These are phyloP conservation scores for Curvularia spicifera DNA, from an alignment of 2,329 filamentous ascomycete genomes.

Conservation along the genomic window DNA sequence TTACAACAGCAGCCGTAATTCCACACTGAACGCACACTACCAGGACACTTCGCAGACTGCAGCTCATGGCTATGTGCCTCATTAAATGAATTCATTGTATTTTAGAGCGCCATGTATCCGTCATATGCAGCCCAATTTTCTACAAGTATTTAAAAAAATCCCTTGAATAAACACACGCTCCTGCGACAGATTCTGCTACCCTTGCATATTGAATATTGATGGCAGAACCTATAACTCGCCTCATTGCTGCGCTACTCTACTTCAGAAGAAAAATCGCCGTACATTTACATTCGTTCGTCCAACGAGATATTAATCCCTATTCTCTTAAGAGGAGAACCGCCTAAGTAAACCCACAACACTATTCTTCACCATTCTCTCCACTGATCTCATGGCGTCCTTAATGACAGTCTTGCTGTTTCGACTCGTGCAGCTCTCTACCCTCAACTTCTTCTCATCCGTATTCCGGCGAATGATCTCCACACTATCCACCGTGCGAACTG, in stretches of 20 bases:
- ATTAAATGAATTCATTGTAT: neutral
- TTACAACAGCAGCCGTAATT: conserved; percentile 21
- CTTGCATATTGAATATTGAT: neutral
- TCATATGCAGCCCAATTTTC: neutral
- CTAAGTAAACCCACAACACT: neutral
- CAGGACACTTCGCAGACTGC: neutral
- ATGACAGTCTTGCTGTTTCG: neutral
- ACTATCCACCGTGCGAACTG: neutral
- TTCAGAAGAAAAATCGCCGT: neutral
- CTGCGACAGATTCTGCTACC: neutral
- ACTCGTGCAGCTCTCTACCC: neutral
- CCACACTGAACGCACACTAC: no score
- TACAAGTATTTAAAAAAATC: neutral
- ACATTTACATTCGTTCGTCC: neutral
- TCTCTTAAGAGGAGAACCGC: neutral
- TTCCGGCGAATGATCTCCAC: neutral
- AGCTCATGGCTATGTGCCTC: neutral
- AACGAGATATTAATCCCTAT: no score
- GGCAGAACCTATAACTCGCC: neutral
- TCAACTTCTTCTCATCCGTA: neutral
- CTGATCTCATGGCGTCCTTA: neutral
- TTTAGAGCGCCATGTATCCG: neutral
- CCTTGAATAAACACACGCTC: neutral
- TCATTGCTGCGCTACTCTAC: neutral
- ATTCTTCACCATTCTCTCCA: neutral